A percentile compares a stretch with the other conserved stretches of the same genome.
Conservation (phyloP, 1,139 yeast genomes). For the Yarrowia galli region DNA sequence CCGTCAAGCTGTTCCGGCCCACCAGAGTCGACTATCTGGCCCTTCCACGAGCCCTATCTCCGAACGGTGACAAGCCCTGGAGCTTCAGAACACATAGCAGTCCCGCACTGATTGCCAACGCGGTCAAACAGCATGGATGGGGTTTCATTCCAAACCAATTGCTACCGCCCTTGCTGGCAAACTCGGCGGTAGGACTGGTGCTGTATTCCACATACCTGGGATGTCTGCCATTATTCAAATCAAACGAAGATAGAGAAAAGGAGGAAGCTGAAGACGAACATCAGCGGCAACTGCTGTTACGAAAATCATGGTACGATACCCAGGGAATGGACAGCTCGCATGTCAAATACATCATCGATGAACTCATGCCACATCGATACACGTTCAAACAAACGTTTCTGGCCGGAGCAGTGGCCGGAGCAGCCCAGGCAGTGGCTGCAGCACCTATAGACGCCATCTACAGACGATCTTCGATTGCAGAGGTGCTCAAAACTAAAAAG, state of each 20-base stretch:
- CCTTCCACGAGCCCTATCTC: constrained; percentile 51
- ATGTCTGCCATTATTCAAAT: constrained; percentile 48
- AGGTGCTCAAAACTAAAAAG: constrained; percentile 71
- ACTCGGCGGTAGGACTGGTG: constrained; percentile 85
- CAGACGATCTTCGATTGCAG: constrained; percentile 79
- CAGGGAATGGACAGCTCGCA: constrained; percentile 19
- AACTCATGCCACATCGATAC: constrained; percentile 44
- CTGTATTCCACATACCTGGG: constrained; percentile 79
- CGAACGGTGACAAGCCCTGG: constrained; percentile 61
- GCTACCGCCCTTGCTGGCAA: constrained; percentile 85
- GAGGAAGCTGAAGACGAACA: constrained; percentile 27
- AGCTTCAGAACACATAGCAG: constrained; percentile 77
- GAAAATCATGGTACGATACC: constrained; percentile 39
- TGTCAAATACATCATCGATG: constrained; percentile 27
- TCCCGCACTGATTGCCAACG: constrained; percentile 70
- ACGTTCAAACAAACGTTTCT: constrained; percentile 66
- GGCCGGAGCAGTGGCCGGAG: constrained; percentile 88
- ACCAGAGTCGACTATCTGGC: constrained; percentile 78
- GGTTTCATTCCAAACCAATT: constrained; percentile 81
- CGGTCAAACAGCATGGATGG: constrained; percentile 84
- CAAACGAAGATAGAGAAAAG: constrained; percentile 27
- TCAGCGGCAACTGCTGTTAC: constrained; percentile 11
- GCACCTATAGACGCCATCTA: constrained; percentile 94
- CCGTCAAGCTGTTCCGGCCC: constrained; percentile 84
- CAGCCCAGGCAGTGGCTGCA: constrained; percentile 86